Evolutionary conservation across 495 filamentous ascomycete genomes (phyloP).

Genomic region (Aspergillus saccharolyticus): DNA sequence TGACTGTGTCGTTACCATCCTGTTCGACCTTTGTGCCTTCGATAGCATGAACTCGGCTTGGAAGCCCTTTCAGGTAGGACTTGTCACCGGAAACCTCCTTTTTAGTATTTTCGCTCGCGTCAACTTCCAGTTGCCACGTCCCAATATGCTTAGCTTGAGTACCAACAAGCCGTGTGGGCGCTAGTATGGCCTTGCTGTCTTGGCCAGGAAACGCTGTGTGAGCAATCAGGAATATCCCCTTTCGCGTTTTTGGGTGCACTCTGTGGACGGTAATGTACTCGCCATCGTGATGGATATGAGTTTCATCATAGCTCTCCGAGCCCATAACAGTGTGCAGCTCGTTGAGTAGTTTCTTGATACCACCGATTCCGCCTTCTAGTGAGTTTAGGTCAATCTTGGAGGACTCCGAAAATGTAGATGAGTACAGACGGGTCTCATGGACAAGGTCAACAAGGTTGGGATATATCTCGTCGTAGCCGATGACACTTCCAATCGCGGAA

Average conservation of each 20-base stretch:
- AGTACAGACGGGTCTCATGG: conserved; percentile 75
- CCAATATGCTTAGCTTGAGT: conserved; percentile 74
- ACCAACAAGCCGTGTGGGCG: conserved; percentile 69
- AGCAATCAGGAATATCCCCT: conserved; percentile 90
- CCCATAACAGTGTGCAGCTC: conserved; percentile 92
- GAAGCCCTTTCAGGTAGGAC: conserved; percentile 68
- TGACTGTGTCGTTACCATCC: conserved; percentile 63
- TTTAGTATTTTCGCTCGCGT: conserved; percentile 60
- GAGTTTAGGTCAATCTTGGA: conserved; percentile 51
- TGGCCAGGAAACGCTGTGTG: conserved; percentile 92
- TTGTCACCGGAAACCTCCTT: conserved; percentile 61
- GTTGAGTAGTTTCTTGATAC: conserved; percentile 86
- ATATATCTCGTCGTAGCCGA: conserved; percentile 99
- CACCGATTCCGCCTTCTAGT: conserved; percentile 75
- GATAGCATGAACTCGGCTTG: conserved; percentile 71
- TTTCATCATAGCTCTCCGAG: conserved; percentile 87
- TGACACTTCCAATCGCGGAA: conserved; percentile 87
- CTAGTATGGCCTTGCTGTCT: conserved; percentile 69
- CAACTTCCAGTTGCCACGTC: conserved; percentile 83
- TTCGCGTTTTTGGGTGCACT: conserved; percentile 82
- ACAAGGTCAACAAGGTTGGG: conserved; percentile 88
- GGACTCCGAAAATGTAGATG: conserved; percentile 61
- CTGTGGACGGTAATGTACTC: conserved; percentile 96
- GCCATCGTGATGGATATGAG: conserved; percentile 91
- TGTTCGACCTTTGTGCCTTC: conserved; percentile 63